These are phyloP conservation scores for Heimioporus sp. DNA, from an alignment of 768 basidiomycete genomes.

Conservation along the genomic window DNA sequence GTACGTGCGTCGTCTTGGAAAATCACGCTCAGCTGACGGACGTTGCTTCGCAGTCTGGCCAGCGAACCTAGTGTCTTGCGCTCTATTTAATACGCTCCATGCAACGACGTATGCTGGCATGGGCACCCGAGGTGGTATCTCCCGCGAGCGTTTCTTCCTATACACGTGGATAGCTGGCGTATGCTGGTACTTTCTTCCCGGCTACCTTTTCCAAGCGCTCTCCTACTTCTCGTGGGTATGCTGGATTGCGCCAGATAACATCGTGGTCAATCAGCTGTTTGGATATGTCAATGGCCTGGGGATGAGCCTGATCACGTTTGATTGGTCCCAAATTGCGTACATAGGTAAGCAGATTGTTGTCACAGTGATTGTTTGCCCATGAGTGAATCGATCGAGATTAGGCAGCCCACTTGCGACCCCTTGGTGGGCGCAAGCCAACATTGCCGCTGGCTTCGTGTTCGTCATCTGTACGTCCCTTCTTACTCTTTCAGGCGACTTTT, in stretches of 20 bases:
- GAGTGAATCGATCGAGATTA: neutral
- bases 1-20: constrained; percentile 28
- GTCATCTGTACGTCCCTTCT: constrained; percentile 54
- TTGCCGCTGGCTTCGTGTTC: constrained; percentile 58
- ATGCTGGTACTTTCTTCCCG: constrained; percentile 61
- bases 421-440: constrained; percentile 82
- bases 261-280: constrained; percentile 73
- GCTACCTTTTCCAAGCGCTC: constrained; percentile 68
- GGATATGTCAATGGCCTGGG: constrained; percentile 55
- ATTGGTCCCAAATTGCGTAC: constrained; percentile 68
- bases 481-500: constrained; percentile 50
- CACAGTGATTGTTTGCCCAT: neutral
- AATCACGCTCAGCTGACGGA: neutral
- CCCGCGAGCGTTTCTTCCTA: constrained; percentile 52
- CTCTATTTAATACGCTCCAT: constrained; percentile 74
- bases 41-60: constrained; percentile 65
- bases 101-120: constrained; percentile 47
- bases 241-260: constrained; percentile 71
- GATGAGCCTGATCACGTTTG: constrained; percentile 78
- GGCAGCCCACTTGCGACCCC: constrained; percentile 66
- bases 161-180: constrained; percentile 35
- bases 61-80: constrained; percentile 64
- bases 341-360: constrained; percentile 14
- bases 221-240: constrained; percentile 59
- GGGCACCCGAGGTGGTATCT: constrained; percentile 44